A percentile compares a stretch with the other conserved stretches of the same genome.
Evolutionary conservation across 257 asterid genomes (phyloP).

Genomic region (Ilex aquifolium): DNA sequence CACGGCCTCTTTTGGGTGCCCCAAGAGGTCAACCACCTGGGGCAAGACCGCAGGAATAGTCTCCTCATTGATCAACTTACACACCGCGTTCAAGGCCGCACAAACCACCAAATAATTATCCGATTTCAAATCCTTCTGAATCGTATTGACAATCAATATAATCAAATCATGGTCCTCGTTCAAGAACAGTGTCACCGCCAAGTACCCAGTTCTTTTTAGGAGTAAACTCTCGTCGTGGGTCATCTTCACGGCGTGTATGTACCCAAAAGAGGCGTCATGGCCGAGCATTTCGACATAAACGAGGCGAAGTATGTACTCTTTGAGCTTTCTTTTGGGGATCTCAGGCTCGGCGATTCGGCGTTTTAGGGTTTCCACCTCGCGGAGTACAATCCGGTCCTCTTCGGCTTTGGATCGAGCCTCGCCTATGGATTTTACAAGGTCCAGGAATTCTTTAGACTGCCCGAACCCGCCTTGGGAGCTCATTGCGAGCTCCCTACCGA

Average conservation of each 20-base stretch:
- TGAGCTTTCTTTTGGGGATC: conserved; percentile 80
- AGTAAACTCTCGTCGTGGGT: conserved; percentile 80
- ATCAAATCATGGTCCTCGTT: conserved; percentile 96
- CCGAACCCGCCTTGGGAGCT: conserved; percentile 91
- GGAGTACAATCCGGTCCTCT: conserved; percentile 87
- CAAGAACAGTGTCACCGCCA: conserved; percentile 83
- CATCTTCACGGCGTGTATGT: conserved; percentile 96
- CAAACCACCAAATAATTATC: conserved; percentile 85
- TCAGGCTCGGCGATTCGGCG: conserved; percentile 62
- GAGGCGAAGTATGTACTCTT: conserved; percentile 78
- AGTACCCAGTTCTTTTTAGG: conserved; percentile 78
- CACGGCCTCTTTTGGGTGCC: conserved; percentile 88
- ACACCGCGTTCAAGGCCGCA: conserved; percentile 82
- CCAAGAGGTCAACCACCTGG: conserved; percentile 78
- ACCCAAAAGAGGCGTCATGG: conserved; percentile 93
- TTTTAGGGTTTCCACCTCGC: conserved; percentile 84
- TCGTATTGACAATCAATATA: conserved; percentile 87
- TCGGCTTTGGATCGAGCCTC: conserved; percentile 98
- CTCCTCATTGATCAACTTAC: conserved; percentile 94
- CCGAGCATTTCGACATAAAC: conserved; percentile 91
- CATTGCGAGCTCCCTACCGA: conserved; percentile 98
- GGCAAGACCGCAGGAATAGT: conserved; percentile 95
- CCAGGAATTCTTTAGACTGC: conserved; percentile 88
- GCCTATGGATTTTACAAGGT: conserved; percentile 91
- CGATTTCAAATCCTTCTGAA: conserved; percentile 95